Evolutionary conservation across 441 rosid species (phyloP).

Genomic region (Erodium texanum): DNA sequence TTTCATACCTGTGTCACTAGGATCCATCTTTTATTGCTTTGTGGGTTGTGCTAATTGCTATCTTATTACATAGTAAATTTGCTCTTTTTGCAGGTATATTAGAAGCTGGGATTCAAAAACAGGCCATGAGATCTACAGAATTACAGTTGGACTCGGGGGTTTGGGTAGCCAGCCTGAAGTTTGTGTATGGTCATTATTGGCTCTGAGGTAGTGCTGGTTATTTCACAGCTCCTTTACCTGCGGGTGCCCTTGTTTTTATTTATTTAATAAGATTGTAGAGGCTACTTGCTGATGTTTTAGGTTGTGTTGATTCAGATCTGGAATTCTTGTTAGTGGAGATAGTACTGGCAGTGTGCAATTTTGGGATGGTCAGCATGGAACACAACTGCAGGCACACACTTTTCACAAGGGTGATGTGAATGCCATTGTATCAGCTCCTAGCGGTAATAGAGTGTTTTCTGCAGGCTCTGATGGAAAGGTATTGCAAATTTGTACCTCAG

Average conservation of each 20-base stretch:
- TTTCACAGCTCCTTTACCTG: background rate
- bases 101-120: slow-evolving; percentile 84
- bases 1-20: background rate
- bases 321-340: slow-evolving; percentile 89
- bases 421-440: slow-evolving; percentile 75
- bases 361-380: slow-evolving; percentile 86
- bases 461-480: slow-evolving; percentile 98
- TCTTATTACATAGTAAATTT: slow-evolving; percentile 15
- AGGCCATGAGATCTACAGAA: slow-evolving; percentile 68
- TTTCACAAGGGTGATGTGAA: slow-evolving; percentile 87
- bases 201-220: slow-evolving; percentile 44
- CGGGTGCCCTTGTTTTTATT: background rate
- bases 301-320: slow-evolving; percentile 39
- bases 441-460: slow-evolving; percentile 81
- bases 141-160: slow-evolving; percentile 83
- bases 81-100: slow-evolving; percentile 48
- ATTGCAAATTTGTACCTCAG: slow-evolving; percentile 3
- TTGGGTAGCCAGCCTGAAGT: slow-evolving; percentile 59
- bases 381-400: slow-evolving; percentile 71
- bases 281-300: slow-evolving; percentile 14
- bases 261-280: background rate
- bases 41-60: background rate
- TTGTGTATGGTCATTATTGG: slow-evolving; percentile 83
- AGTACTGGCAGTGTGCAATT: slow-evolving; percentile 85
- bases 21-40: background rate